Percentiles rank a stretch among this genome's conserved stretches.
phyloP scores from a whole-genome alignment of 495 filamentous ascomycete genomes.

The Aspergillus panamensis region DNA sequence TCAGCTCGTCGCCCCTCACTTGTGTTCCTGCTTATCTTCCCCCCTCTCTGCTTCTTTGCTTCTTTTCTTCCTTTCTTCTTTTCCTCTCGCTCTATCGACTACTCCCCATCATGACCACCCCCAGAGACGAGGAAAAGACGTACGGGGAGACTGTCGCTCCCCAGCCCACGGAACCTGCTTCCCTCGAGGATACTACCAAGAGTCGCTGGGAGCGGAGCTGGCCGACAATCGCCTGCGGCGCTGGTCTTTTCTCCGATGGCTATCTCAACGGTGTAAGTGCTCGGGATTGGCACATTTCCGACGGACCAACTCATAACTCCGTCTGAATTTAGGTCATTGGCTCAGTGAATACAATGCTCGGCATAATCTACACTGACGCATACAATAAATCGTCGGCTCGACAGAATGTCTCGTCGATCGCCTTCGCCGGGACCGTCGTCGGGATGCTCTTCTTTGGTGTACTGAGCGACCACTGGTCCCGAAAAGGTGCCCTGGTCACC shows the following conservation, averaged over 20 bases:
- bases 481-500: slow-evolving; percentile 73
- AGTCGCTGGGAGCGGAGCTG: slow-evolving; percentile 58
- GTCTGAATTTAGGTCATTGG: slow-evolving; percentile 68
- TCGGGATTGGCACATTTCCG: neutral
- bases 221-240: slow-evolving; percentile 77
- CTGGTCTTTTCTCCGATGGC: slow-evolving; percentile 86
- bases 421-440: slow-evolving; percentile 85
- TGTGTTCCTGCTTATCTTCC: too few species aligned
- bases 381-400: slow-evolving; percentile 65
- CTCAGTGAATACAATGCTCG: slow-evolving; percentile 69
- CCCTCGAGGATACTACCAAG: slow-evolving; percentile 43
- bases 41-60: too few species aligned
- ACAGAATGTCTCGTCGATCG: slow-evolving; percentile 69
- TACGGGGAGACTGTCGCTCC: neutral
- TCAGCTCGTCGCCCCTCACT: too few species aligned
- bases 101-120: too few species aligned
- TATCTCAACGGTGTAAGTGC: slow-evolving; percentile 73
- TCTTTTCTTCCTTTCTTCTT: too few species aligned
- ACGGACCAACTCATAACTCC: neutral
- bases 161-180: slow-evolving; percentile 21
- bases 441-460: slow-evolving; percentile 83
- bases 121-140: slow-evolving; percentile 10
- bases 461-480: slow-evolving; percentile 75
- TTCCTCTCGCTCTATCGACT: too few species aligned
- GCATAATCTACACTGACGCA: slow-evolving; percentile 55